phyloP scores from a whole-genome alignment of 345 rosid species.

The Viola odorata region DNA sequence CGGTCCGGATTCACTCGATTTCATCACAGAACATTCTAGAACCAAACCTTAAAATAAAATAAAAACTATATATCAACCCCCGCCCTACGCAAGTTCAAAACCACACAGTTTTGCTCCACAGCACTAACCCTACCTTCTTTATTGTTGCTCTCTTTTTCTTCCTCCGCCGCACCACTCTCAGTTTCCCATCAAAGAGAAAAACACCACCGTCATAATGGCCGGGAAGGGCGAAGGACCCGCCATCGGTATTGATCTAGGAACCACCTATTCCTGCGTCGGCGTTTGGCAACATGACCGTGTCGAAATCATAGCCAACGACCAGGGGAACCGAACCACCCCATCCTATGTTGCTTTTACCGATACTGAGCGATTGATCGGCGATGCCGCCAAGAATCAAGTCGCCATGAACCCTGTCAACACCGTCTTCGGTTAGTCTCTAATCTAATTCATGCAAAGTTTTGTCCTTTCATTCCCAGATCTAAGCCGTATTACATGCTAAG shows the following conservation, averaged over 20 bases:
- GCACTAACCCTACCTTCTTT: too few relatives aligned
- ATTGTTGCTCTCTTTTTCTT: not conserved
- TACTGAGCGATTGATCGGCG: constrained; percentile 30
- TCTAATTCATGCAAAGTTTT: not conserved
- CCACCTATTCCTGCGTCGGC: constrained; percentile 26
- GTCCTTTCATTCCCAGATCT: too few relatives aligned
- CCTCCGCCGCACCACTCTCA: not conserved
- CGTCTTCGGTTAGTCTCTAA: constrained; percentile 20
- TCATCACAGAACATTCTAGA: constrained; percentile 27
- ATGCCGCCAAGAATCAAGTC: constrained; percentile 35
- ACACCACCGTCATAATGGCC: constrained; percentile 6
- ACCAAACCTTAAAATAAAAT: not conserved
- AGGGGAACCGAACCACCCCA: constrained; percentile 31
- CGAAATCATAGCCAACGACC: constrained; percentile 29
- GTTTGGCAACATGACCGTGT: constrained; percentile 34
- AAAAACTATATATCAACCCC: not conserved
- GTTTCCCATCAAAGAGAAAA: too few relatives aligned
- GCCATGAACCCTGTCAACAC: constrained; percentile 34
- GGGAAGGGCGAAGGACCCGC: constrained; percentile 27
- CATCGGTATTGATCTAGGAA: constrained; percentile 30
- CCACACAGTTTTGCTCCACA: not conserved
- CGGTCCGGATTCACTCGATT: constrained; percentile 11
- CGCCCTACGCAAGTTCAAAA: not conserved
- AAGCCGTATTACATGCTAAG: too few relatives aligned
- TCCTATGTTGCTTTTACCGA: constrained; percentile 33